Evolutionary conservation across 2,329 filamentous ascomycete species (phyloP), one percentile per base, ranked within the genome.

Genomic region (Neodidymelliopsis sp.): DNA sequence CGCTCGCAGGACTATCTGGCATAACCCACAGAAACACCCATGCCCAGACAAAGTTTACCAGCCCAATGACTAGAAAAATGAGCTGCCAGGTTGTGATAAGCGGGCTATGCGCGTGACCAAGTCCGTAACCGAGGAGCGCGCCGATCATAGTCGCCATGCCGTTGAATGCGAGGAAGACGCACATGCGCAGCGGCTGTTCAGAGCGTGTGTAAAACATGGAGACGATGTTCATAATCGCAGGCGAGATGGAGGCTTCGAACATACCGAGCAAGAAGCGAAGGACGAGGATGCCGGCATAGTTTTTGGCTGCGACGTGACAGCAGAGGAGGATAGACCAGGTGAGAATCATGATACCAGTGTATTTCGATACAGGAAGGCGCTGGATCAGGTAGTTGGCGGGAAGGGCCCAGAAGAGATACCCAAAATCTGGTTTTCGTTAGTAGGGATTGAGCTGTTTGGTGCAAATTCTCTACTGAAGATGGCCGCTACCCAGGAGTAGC

Each of bases 241-340:
- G 69, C 1, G 53, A 60, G 20, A 73, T 72, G 19, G 53, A 57
- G 2, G 70, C 69, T 56, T 72, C 69, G 41, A 73, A 73, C 67
- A 71, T 72, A 22, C 69, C 69, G 2, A 73, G 59, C 3, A 72
- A 31, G 49, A 72, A 72, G 2, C 70, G 60, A 1, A 72, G 62
- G 4, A 57, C 62, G 1, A 73, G 57, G 13, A 72, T 70, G 11
- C 69, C 67, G 0, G 69, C 66, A 35, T 72, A 73, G 52, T 70
- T 70, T n/a, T 66, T 71, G 4, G 69, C 69, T 0, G 67, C 70
- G 12, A 71, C 69, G 42, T 73, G 70, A 44, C 79, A 73, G 38
- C 79, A 66, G 0, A 76, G 72, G 2, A 81, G 61, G 5, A 81
- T 69, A 1, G 70, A 70, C 79, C 79, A 81, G 28, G 74, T 41